A percentile compares a stretch with the other conserved stretches of the same genome.
These are phyloP conservation scores for Venturia asperata DNA, from an alignment of 2,329 filamentous ascomycete species.

Conservation along the genomic window DNA sequence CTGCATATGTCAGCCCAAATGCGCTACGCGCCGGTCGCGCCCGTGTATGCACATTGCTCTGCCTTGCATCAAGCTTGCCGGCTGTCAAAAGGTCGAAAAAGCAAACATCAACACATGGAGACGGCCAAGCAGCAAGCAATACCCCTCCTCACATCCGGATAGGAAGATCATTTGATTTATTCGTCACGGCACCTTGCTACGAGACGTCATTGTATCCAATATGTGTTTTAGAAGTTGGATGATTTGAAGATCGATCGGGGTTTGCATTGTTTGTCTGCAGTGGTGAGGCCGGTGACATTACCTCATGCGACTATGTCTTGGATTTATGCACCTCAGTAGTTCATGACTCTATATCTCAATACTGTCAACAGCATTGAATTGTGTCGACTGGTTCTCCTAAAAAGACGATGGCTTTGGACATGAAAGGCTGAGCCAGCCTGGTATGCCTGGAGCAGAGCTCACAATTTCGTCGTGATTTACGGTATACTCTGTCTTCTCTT, in stretches of 20 bases:
- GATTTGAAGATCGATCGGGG: background rate
- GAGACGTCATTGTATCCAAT: background rate
- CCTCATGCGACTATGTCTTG: background rate
- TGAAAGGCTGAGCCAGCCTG: background rate
- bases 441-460: background rate
- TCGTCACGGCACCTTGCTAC: background rate
- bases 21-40: background rate
- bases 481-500: background rate
- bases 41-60: slow-evolving; percentile 5
- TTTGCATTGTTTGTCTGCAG: background rate
- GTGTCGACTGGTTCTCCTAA: background rate
- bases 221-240: background rate
- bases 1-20: background rate
- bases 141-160: background rate
- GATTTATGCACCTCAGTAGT: background rate
- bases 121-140: background rate
- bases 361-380: background rate
- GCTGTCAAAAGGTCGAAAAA: background rate
- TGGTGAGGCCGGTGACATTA: background rate
- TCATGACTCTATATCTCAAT: background rate
- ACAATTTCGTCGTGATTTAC: background rate
- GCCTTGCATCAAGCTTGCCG: background rate
- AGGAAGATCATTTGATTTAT: background rate
- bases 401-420: background rate
- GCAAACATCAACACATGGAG: background rate